A percentile compares a stretch with the other conserved stretches of the same genome.
These are phyloP conservation scores for Candida sp. DNA, from an alignment of 1,139 yeast genomes.

Conservation along the genomic window DNA sequence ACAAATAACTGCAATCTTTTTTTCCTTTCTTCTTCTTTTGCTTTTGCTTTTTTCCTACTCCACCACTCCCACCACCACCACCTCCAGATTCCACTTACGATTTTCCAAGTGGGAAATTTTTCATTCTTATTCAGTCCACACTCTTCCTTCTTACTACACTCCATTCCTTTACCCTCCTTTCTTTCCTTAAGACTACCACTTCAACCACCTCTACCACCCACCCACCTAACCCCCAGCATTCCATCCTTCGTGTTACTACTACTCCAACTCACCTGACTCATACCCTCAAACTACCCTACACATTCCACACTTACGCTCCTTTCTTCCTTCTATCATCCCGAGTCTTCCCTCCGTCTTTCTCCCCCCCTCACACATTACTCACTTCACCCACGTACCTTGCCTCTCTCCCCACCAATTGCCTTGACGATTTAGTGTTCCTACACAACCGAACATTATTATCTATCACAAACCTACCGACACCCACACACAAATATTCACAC, in stretches of 20 bases:
- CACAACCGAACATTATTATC: not conserved
- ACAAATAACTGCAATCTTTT: not conserved
- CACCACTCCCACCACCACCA: not conserved
- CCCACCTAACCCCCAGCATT: no score
- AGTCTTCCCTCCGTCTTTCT: not conserved
- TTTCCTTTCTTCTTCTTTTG: not conserved
- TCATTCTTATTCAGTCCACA: not conserved
- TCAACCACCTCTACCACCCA: no score
- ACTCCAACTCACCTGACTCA: no score
- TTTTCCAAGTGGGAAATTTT: not conserved
- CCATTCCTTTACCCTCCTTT: no score
- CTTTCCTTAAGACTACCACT: no score
- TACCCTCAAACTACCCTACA: no score
- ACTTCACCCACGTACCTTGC: not conserved
- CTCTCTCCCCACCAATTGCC: not conserved
- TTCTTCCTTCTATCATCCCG: not conserved
- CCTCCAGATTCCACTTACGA: not conserved
- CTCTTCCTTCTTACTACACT: not conserved
- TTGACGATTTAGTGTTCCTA: not conserved
- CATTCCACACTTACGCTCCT: not conserved
- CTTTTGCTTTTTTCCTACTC: not conserved
- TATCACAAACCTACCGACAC: not conserved
- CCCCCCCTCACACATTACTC: not conserved
- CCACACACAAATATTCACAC: not conserved
- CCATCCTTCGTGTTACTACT: no score